Evolutionary conservation across 1,284 basidiomycete species (phyloP).

Genomic region (Ustilago vetiveriae): DNA sequence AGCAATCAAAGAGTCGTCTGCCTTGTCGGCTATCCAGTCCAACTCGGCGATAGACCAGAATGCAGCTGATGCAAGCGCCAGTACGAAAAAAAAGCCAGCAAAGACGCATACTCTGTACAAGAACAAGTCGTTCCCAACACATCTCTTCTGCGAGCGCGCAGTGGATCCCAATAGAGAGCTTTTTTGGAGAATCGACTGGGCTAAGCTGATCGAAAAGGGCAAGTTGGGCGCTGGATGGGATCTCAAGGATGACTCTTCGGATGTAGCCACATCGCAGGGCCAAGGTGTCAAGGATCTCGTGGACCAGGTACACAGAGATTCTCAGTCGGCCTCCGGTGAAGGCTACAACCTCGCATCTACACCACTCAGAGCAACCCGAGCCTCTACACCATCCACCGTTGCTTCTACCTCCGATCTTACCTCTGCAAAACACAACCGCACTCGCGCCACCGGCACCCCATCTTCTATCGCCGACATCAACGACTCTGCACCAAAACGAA

Average conservation of each 20-base stretch:
- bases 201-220: conserved; percentile 38
- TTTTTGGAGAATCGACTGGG: conserved; percentile 51
- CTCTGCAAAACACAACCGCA: conserved; percentile 7
- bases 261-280: conserved; percentile 28
- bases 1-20: conserved; percentile 35
- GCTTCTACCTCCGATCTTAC: conserved; percentile 11
- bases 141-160: conserved; percentile 50
- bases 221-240: conserved; percentile 42
- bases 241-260: conserved; percentile 45
- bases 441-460: conserved; percentile 15
- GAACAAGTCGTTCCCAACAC: conserved; percentile 42
- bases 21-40: conserved; percentile 7
- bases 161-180: conserved; percentile 51
- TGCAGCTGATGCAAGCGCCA: neutral
- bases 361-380: conserved; percentile 6
- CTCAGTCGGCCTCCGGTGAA: neutral
- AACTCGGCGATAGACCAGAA: conserved; percentile 4
- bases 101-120: conserved; percentile 29
- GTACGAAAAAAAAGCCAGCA: conserved; percentile 9
- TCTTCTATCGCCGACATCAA: conserved; percentile 19
- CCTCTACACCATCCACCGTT: conserved; percentile 19
- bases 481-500: conserved; percentile 19
- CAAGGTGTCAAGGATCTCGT: conserved; percentile 52
- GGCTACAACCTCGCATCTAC: neutral
- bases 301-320: conserved; percentile 29